Base-by-base conservation (phyloP, 2,329 filamentous ascomycete genomes). In the Aspergillus sojae region DNA sequence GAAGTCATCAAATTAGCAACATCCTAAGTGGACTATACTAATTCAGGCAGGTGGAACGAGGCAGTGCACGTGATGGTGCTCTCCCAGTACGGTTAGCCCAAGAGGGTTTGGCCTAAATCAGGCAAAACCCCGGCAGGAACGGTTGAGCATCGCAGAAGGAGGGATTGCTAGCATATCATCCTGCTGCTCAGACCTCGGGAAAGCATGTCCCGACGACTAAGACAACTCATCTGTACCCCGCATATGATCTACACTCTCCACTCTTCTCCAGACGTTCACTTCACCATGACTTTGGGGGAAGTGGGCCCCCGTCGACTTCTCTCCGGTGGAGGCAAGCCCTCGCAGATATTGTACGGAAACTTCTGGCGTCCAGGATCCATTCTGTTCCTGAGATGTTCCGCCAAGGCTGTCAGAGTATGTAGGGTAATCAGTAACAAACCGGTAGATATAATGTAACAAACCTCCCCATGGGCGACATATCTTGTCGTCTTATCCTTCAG, bases 11-110 rank as follows among this genome's bases (percentile, higher is more conserved):
- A 41, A 19, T 4, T 9, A 14, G 39, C 2, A n/a, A 5, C 39
- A 19, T 19, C 9, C 2, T 3, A 41, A 2, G 1, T n/a, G 16
- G 16, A 41, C 39, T 41, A n/a, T 3, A n/a, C 39, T 16, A 19
- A 7, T n/a, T 41, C 9, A 0, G 16, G 16, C 6, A 19, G 14
- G 16, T 14, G 5, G 5, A 41, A 41, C 5, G 0, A 19, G 0
- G 3, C 10, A 6, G 1, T 36, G 0, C 34, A 36, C 34, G 34
- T 36, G 34, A 5, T 5, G 2, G 5, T 36, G 10, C 32, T 34
- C 32, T 34, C 32, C 32, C 32, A 34, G 12, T 11, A 11, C 4
- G 10, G 32, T 12, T 34, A 36, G 5, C 34, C 14, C 34, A 36
- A 2, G 5, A 34, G 3, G 5, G 34, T 36, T n/a, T 1, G 6